phyloP scores from a whole-genome alignment of 805 yeast genomes.

The Metschnikowia similis region DNA sequence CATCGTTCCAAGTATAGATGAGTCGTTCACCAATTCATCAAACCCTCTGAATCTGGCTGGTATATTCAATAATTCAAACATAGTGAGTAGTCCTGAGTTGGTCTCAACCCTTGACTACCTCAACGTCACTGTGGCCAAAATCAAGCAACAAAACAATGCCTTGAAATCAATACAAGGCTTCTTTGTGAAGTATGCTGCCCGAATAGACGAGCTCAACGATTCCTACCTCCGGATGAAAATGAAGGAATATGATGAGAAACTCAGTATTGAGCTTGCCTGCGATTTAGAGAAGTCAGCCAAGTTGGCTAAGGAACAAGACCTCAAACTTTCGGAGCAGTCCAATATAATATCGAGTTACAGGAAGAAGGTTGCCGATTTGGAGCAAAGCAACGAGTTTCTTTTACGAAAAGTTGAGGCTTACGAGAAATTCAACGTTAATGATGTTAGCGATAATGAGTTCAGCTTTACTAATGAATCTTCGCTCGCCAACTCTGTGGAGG shows the following conservation, averaged over 20 bases:
- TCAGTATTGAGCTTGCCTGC: slow-evolving; percentile 3
- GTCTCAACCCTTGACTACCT: slow-evolving; percentile 54
- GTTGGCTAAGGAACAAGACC: slow-evolving; percentile 7
- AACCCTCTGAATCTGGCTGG: slow-evolving; percentile 47
- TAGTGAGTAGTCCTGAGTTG: slow-evolving; percentile 52
- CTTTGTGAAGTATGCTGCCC: slow-evolving; percentile 43
- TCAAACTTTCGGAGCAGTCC: slow-evolving; percentile 8
- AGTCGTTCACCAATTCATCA: slow-evolving; percentile 32
- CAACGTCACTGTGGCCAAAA: slow-evolving; percentile 51
- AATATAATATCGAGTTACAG: slow-evolving; percentile 8
- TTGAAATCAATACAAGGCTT: slow-evolving; percentile 53
- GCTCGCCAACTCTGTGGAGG: background rate
- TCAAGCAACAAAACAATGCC: slow-evolving; percentile 55
- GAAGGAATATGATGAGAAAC: slow-evolving; percentile 7
- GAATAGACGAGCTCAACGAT: slow-evolving; percentile 11
- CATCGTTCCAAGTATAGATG: slow-evolving; percentile 47
- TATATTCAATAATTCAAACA: slow-evolving; percentile 54
- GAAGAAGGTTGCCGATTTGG: slow-evolving; percentile 6
- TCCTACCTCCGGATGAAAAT: slow-evolving; percentile 7
- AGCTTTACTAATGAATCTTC: slow-evolving; percentile 1
- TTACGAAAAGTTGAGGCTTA: background rate
- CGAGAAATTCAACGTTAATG: background rate
- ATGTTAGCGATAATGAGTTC: slow-evolving; percentile 2
- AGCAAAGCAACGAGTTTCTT: slow-evolving; percentile 3
- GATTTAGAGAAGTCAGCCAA: slow-evolving; percentile 7